Percentiles rank a stretch among this genome's conserved stretches.
phyloP scores from a whole-genome alignment of 2,329 filamentous ascomycete genomes.

The Emmonsia crescens region DNA sequence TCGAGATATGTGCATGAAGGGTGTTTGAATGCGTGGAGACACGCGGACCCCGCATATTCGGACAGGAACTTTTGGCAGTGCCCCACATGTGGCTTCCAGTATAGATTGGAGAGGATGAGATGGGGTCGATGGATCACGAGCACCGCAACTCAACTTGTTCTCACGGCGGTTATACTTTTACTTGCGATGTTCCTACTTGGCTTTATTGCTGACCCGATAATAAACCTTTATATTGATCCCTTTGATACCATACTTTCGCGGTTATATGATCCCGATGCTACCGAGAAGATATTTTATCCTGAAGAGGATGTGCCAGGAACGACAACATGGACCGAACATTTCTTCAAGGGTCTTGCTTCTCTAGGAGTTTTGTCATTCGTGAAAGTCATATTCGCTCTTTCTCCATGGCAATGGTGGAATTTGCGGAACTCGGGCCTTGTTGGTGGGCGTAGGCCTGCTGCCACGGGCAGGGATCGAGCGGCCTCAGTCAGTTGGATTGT shows the following conservation, averaged over 20 bases:
- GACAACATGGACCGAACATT: constrained; percentile 67
- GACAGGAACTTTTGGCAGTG: constrained; percentile 73
- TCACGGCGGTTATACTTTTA: constrained; percentile 64
- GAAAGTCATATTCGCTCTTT: constrained; percentile 65
- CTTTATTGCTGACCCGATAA: constrained; percentile 84
- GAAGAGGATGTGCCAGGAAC: constrained; percentile 36
- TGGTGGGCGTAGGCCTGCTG: constrained; percentile 42
- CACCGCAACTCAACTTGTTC: constrained; percentile 51
- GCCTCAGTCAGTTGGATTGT: constrained; percentile 70
- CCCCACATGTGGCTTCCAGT: constrained; percentile 75
- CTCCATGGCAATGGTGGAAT: constrained; percentile 67
- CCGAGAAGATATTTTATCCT: constrained; percentile 16
- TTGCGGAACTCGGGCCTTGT: constrained; percentile 52
- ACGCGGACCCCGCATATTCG: constrained; percentile 54
- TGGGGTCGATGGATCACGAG: constrained; percentile 63
- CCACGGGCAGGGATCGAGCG: constrained; percentile 63
- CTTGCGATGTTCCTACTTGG: constrained; percentile 69
- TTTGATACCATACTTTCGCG: constrained; percentile 47
- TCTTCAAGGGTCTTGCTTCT: constrained; percentile 80
- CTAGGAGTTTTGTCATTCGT: constrained; percentile 76
- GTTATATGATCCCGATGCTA: constrained; percentile 28
- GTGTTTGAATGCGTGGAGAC: constrained; percentile 74
- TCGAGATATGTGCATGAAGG: constrained; percentile 91
- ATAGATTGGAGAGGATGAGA: constrained; percentile 64
- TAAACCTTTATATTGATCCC: constrained; percentile 79